Percentiles rank a stretch among this genome's conserved stretches.
Conservation (phyloP, 2,329 filamentous ascomycete genomes). For the Pseudopithomyces maydicus region DNA sequence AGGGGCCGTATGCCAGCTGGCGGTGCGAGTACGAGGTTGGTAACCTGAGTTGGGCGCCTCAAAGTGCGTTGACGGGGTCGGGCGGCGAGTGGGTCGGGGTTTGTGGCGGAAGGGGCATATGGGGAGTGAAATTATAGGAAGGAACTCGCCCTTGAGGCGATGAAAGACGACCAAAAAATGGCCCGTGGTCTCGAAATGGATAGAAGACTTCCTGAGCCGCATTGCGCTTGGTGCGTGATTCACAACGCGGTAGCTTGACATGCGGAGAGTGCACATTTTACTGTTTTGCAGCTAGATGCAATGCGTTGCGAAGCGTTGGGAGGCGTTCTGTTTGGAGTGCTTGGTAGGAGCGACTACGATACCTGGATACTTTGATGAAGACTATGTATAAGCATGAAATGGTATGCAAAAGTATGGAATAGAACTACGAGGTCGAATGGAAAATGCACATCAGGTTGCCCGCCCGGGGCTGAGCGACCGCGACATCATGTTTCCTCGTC, state of each 20-base stretch:
- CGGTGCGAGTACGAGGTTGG: constrained; percentile 85
- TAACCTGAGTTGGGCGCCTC: constrained; percentile 84
- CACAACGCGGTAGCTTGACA: background rate
- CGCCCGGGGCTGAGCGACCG: background rate
- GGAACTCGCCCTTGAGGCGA: background rate
- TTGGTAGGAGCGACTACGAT: background rate
- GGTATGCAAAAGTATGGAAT: background rate
- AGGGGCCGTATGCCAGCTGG: constrained; percentile 78
- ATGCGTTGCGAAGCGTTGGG: constrained; percentile 2
- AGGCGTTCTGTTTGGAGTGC: background rate
- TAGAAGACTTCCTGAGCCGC: background rate
- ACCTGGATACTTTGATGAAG: background rate
- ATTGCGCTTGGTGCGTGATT: constrained; percentile 5
- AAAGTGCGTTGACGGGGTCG: constrained; percentile 68
- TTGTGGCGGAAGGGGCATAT: constrained; percentile 78
- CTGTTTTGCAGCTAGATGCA: background rate
- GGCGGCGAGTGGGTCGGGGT: constrained; percentile 84
- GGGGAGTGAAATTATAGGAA: constrained; percentile 67
- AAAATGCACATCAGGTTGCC: no score
- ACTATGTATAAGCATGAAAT: constrained; percentile 2
- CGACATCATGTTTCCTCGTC: background rate
- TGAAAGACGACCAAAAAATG: background rate
- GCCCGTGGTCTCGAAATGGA: no score
- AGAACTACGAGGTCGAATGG: no score
- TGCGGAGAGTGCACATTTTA: background rate